A percentile compares a stretch with the other conserved stretches of the same genome.
phyloP scores from a whole-genome alignment of 768 basidiomycete genomes.

The Lactarius sp. region DNA sequence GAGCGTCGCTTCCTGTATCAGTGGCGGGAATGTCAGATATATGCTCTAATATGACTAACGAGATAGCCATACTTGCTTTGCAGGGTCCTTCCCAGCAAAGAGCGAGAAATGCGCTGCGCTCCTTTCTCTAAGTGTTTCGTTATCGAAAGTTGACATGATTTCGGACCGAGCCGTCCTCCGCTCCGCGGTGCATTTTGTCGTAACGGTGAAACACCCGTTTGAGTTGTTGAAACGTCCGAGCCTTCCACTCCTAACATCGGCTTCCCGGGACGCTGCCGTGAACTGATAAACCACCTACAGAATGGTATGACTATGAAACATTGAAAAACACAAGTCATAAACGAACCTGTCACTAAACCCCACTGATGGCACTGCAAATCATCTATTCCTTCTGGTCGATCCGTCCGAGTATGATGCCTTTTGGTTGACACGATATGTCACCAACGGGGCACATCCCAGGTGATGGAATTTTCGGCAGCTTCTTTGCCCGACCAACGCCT shows the following conservation, averaged over 20 bases:
- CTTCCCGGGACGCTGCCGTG: not conserved
- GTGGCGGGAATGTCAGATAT: too few species aligned
- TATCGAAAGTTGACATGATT: not conserved
- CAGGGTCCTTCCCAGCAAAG: not conserved
- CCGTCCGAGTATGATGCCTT: not conserved
- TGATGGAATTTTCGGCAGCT: not conserved
- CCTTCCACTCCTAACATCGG: not conserved
- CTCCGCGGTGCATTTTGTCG: not conserved
- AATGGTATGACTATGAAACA: not conserved
- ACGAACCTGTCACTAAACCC: not conserved
- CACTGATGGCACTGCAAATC: not conserved
- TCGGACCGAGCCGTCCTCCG: not conserved
- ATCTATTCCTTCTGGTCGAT: slow-evolving; percentile 4
- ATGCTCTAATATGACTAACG: not conserved
- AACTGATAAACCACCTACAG: not conserved
- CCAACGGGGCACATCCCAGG: not conserved
- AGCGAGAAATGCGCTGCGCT: not conserved
- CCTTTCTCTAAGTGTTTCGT: not conserved
- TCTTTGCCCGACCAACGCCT: not conserved
- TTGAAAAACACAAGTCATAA: not conserved
- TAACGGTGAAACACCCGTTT: not conserved
- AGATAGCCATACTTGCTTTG: not conserved
- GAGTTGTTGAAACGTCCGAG: not conserved
- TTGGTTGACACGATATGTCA: slow-evolving; percentile 5
- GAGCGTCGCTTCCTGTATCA: not conserved